These are phyloP conservation scores for Alisma plantagoaquatica DNA, from an alignment of 106 monocot species.

Conservation along the genomic window DNA sequence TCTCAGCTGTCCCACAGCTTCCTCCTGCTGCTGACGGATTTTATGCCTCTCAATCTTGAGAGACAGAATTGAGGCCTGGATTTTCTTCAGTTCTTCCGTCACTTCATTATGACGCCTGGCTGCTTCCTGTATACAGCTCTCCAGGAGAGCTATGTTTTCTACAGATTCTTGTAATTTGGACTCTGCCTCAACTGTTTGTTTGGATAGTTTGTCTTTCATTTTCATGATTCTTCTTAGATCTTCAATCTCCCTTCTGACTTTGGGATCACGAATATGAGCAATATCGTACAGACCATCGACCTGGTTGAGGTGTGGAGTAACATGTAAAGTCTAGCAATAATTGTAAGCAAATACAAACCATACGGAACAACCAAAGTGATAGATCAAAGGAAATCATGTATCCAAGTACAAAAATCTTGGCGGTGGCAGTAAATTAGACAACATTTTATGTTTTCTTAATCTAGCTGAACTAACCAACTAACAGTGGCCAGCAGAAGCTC, in stretches of 20 bases:
- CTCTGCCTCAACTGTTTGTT: conserved; percentile 25
- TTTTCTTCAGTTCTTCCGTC: conserved; percentile 29
- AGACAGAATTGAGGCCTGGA: conserved; percentile 30
- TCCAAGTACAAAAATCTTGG: background rate
- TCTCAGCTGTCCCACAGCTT: conserved; percentile 9
- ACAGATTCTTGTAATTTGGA: conserved; percentile 27
- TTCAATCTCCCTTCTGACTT: conserved; percentile 40
- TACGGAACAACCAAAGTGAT: background rate
- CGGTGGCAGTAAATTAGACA: background rate
- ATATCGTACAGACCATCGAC: conserved; percentile 26
- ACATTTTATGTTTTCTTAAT: no score
- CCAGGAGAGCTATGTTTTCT: conserved; percentile 27
- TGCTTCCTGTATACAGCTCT: conserved; percentile 21
- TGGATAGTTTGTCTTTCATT: conserved; percentile 20
- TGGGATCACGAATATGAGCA: conserved; percentile 24
- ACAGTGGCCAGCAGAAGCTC: no score
- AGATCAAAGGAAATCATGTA: background rate
- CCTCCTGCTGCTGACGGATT: conserved; percentile 11
- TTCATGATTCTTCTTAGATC: conserved; percentile 17
- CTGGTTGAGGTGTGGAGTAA: conserved; percentile 17
- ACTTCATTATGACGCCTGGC: conserved; percentile 13
- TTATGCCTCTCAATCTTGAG: conserved; percentile 28
- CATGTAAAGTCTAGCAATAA: background rate
- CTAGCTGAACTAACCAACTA: no score
- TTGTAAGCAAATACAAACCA: background rate